Evolutionary conservation across 495 filamentous ascomycete species (phyloP), one percentile per base, ranked within the genome.

Genomic region (Hypoxylon rickii): DNA sequence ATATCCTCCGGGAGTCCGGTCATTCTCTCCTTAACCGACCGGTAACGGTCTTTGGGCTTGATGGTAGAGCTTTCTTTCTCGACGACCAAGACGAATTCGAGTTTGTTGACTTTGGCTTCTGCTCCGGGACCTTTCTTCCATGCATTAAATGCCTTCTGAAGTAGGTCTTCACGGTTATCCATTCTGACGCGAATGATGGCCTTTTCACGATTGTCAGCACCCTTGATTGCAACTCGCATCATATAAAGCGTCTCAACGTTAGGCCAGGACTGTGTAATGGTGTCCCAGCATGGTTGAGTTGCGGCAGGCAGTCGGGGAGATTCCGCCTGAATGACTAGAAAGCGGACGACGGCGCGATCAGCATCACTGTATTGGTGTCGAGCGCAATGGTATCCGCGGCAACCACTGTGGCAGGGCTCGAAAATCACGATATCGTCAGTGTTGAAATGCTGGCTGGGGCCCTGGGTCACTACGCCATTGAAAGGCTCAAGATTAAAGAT

Each of bases 241-340:
- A 70, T 31, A 29, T 62, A 70, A 8, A 70, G 65, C 0, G 57
- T 68, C 16, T 62, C 56, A 1, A 68, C 53, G 37, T 64, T 68
- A 0, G 59, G 62, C 67, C 67, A 70, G 2, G 65, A 55, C 34
- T 44, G 32, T 5, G 58, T 47, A 13, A 68, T 37, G 1, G 62
- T 62, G 17, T 46, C 39, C 65, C 65, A 70, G 38, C 62, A 61
- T 10, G 65, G 65, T 22, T 63, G 58, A 1, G 57, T 32, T 1
- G 10, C 33, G 1, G 15, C 3, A 1, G 31, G 21, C 5, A 68
- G 37, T n/a, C 43, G 42, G 11, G 45, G 51, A 4, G 62, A 57
- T 4, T 70, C 65, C 0, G 55, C 57, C 37, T 68, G 61, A 2
- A 70, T 40, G 6, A 57, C 67, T 3, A 70, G 44, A 33, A 22